Conservation (phyloP, 768 basidiomycete species). For the Lanmaoa pseudosensibilis region DNA sequence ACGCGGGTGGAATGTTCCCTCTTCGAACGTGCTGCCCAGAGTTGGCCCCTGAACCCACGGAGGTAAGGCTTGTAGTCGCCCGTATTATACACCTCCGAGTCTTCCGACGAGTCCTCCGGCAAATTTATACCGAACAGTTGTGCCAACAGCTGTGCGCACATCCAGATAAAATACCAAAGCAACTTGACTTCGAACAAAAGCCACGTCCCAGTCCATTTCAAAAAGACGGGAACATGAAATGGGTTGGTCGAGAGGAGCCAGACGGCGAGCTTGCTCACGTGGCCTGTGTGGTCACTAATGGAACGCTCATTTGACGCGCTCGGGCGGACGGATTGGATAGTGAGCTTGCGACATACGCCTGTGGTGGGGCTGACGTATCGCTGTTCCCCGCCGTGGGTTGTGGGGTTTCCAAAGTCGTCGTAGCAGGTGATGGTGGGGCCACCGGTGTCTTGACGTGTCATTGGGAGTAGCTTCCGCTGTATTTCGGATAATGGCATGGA, state of each 20-base stretch:
- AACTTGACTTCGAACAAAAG: constrained; percentile 7
- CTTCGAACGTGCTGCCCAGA: constrained; percentile 24
- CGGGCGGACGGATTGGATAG: constrained; percentile 14
- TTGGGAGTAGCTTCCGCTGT: not conserved
- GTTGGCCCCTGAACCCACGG: constrained; percentile 11
- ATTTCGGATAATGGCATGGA: no score
- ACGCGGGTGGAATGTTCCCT: constrained; percentile 16
- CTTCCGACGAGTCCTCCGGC: not conserved
- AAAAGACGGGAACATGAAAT: not conserved
- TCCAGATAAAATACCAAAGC: constrained; percentile 10
- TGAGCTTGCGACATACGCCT: constrained; percentile 13
- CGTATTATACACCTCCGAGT: not conserved
- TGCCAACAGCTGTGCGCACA: not conserved
- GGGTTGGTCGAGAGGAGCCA: constrained; percentile 11
- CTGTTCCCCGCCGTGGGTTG: constrained; percentile 11
- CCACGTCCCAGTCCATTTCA: constrained; percentile 10
- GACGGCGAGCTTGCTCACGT: constrained; percentile 13
- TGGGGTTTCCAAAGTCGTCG: not conserved
- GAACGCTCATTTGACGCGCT: not conserved
- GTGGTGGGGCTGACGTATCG: constrained; percentile 20
- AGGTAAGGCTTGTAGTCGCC: not conserved
- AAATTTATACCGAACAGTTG: no score
- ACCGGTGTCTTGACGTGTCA: not conserved
- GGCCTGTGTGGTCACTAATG: constrained; percentile 1
- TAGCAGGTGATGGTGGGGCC: constrained; percentile 2